These are phyloP conservation scores for Ophiostoma ips DNA, from an alignment of 2,329 filamentous ascomycete species.

Conservation along the genomic window DNA sequence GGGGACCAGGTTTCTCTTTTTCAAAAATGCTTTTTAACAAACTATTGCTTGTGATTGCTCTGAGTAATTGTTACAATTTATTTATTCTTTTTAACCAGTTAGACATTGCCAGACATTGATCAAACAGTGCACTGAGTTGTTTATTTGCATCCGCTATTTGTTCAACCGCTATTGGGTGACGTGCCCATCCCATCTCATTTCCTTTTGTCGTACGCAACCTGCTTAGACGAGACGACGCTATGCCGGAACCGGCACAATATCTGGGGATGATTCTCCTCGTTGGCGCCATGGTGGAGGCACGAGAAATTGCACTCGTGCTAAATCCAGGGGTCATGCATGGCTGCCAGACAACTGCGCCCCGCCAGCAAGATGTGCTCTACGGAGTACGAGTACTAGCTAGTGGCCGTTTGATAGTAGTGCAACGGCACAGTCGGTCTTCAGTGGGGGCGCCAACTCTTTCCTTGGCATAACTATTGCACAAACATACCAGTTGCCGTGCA, in stretches of 20 bases:
- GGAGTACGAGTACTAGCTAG: neutral
- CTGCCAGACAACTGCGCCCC: no score
- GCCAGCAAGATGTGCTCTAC: no score
- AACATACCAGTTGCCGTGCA: no score
- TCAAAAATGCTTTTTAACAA: slow-evolving; percentile 10
- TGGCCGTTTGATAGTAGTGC: neutral
- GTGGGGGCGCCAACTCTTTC: no score
- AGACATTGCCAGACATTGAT: no score
- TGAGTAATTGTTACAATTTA: neutral
- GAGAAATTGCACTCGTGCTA: no score
- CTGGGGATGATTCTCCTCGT: neutral
- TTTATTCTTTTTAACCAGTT: neutral
- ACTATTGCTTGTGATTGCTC: neutral
- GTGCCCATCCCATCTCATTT: neutral
- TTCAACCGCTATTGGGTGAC: no score
- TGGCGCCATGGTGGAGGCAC: no score
- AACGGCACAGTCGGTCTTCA: neutral
- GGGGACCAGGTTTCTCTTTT: neutral
- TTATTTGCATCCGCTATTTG: no score
- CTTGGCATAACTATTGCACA: no score
- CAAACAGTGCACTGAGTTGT: no score
- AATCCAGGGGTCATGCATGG: no score
- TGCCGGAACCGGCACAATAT: neutral
- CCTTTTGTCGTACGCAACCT: neutral
- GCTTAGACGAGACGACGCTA: neutral